A percentile compares a stretch with the other conserved stretches of the same genome.
Conservation (phyloP, 1,284 basidiomycete species). For the Porodaedalea pini region DNA sequence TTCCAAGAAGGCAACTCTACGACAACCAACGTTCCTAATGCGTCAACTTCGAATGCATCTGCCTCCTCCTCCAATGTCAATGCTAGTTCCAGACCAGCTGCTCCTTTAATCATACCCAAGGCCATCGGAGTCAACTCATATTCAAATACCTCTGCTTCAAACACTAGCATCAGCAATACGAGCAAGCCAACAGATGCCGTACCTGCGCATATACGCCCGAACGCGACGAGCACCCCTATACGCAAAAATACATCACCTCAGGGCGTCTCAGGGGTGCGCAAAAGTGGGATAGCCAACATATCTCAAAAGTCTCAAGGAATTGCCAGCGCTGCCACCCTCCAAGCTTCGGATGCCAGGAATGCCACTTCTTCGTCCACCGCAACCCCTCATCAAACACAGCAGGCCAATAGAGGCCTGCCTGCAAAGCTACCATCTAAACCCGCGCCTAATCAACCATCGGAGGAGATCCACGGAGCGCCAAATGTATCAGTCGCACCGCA, state of each 20-base stretch:
- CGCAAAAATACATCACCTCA: constrained; percentile 1
- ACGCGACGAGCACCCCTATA: constrained; percentile 16
- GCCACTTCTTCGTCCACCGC: background rate
- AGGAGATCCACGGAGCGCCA: too few relatives aligned
- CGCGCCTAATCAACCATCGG: too few relatives aligned
- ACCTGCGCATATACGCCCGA: constrained; percentile 28
- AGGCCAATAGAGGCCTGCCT: background rate
- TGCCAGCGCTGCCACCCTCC: background rate
- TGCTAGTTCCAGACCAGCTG: background rate
- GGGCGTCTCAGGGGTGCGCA: background rate
- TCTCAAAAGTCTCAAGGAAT: constrained; percentile 18
- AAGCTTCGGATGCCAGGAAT: background rate
- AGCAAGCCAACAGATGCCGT: constrained; percentile 28
- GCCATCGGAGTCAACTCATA: constrained; percentile 1
- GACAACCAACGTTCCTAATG: constrained; percentile 4
- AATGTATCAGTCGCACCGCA: background rate
- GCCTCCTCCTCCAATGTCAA: background rate
- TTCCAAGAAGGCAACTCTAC: constrained; percentile 44
- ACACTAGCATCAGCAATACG: background rate
- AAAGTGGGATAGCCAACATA: constrained; percentile 14
- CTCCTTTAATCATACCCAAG: constrained; percentile 1
- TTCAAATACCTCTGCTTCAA: background rate
- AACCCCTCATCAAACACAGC: background rate
- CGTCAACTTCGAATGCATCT: constrained; percentile 3
- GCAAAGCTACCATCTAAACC: background rate